Base-by-base conservation (phyloP, 352 stramenopile species). In the Phytophthora chlamydospora region DNA sequence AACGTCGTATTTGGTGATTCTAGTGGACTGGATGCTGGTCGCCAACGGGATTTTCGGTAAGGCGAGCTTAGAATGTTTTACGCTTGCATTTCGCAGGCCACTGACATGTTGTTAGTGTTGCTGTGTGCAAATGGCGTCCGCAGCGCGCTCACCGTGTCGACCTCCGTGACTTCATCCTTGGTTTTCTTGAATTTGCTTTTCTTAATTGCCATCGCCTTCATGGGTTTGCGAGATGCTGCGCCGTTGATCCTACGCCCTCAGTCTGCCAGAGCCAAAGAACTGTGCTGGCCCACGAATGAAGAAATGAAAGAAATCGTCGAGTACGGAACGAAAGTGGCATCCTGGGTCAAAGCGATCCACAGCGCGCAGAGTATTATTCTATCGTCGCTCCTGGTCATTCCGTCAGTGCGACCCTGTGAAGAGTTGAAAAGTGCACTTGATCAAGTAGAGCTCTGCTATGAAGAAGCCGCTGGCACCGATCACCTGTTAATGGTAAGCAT, bases 131-230 rank as follows among this genome's bases (percentile, higher is more conserved):
- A 82, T 59, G 70, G 68, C 12, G 78, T 89, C 0, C 69, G 73
- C 6, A 91, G 80, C 33, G 80, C 80, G 9, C 68, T 91, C 11
- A 91, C 80, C 6, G 83, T 91, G 0, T 69, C 80, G 16, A 88
- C 83, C 4, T 72, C 77, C 4, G 71, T 89, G 57, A 75, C 66
- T 9, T 51, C 71, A 12, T 81, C 69, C 5, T 38, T 91, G 11
- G 60, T 42, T 2, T 82, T 82, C 34, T 27, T 89, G n/a, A 88
- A 91, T 57, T 31, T 58, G 6, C 56, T 40, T 9, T 73, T 61
- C 21, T 21, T 85, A 1, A 21, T 58, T n/a, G 16, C 62, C 4
- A 48, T 80, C 13, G 47, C 33, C 3, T 27, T 81, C 12, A 47
- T 43, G 13, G 50, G 27, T 16, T 45, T 68, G n/a, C 45, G 33